Evolutionary conservation across 768 basidiomycete genomes (phyloP).

Genomic region (Dioszegia aurantiaca): DNA sequence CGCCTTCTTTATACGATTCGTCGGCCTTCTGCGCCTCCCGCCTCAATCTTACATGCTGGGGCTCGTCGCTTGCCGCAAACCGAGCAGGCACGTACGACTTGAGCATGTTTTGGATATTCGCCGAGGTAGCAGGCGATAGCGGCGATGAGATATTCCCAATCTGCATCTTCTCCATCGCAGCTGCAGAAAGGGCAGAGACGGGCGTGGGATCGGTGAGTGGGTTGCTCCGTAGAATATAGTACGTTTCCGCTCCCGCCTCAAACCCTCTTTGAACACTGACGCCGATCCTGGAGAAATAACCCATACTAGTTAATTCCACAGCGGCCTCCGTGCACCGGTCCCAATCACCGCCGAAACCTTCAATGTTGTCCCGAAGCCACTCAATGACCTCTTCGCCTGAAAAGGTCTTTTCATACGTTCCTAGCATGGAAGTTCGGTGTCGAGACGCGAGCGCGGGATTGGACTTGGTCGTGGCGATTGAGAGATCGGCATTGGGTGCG

Average conservation of each 20-base stretch:
- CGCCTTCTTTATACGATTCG: constrained; percentile 69
- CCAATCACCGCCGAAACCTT: constrained; percentile 71
- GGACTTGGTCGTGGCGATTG: constrained; percentile 24
- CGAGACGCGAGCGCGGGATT: constrained; percentile 57
- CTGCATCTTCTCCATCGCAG: constrained; percentile 8
- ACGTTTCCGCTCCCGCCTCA: constrained; percentile 39
- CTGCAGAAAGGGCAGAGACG: constrained; percentile 7
- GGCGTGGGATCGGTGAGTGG: constrained; percentile 13
- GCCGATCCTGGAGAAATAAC: constrained; percentile 54
- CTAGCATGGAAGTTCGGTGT: constrained; percentile 45
- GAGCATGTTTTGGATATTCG: constrained; percentile 37
- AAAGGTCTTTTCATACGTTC: constrained; percentile 65
- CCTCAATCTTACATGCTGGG: constrained; percentile 66
- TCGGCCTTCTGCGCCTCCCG: constrained; percentile 79
- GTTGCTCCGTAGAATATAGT: constrained; percentile 41
- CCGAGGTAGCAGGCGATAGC: constrained; percentile 31
- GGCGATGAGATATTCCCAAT: constrained; percentile 21
- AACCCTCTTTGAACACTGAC: constrained; percentile 59
- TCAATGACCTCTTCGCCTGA: constrained; percentile 82
- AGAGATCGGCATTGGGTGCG: constrained; percentile 37
- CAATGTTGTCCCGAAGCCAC: constrained; percentile 76
- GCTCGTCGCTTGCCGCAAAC: constrained; percentile 57
- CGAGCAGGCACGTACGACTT: constrained; percentile 29
- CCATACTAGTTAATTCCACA: constrained; percentile 61
- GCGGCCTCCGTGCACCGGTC: constrained; percentile 77